Base-by-base conservation (phyloP, 2,329 filamentous ascomycete species). In the Lomentospora prolificans region DNA sequence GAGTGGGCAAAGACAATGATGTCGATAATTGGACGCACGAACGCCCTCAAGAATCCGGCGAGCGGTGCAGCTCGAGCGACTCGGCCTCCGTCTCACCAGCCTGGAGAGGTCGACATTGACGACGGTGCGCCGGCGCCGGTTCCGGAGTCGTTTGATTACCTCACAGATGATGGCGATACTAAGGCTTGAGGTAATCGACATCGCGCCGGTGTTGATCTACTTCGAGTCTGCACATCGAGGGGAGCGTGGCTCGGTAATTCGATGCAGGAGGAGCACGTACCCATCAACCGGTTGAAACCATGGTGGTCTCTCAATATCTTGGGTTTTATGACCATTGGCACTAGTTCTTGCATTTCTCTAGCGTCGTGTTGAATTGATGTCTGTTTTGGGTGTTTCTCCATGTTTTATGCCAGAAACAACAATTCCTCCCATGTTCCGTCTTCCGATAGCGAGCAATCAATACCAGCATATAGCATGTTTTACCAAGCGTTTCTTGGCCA, bases 1-100 rank as follows among this genome's bases (percentile, higher is more conserved):
- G 76, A 87, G 61, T 96, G 90, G 90, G 88, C 87, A 0, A 77
- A 76, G 50, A 76, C 78, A 57, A 85, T 94, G 75, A 82, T 83
- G 0, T 66, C 59, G 44, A 65, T 72, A 57, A 60, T 73, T 41
- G 5, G 55, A 51, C 41, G 48, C 28, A 50, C 58, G 14, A 55
- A 60, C 4, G 44, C 53, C 14, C 56, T 58, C 56, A 57, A 57
- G 39, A 24, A 51, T 6, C 41, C 57, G 12, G 60, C 56, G 2
- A 55, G 55, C 4, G 64, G 64, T 46, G 60, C 19, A 63, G 66
- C 22, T 60, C 61, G 2, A 65, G 67, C 51, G 58, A 56, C 2
- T 57, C 57, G 3, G 58, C 33, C 10, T 46, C 51, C 53, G 31
- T 22, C 28, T 7, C 10, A 17, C 7, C 22, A 25, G n/a, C 25